These are phyloP conservation scores for Ceratocystis smalleyi DNA, from an alignment of 2,329 filamentous ascomycete species.

Conservation along the genomic window DNA sequence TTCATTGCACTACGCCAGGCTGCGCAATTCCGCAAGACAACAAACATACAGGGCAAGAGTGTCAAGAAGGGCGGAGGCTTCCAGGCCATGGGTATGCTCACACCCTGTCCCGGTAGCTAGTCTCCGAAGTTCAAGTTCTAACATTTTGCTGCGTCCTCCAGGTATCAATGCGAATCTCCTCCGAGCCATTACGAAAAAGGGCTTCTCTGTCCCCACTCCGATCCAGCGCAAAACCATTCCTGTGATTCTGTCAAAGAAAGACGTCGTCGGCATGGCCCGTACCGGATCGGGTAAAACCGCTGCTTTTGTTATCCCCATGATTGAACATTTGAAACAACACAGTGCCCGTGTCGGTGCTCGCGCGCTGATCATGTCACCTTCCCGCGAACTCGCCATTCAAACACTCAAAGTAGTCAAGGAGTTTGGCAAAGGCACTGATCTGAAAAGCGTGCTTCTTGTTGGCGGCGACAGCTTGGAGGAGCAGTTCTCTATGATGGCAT, in stretches of 20 bases:
- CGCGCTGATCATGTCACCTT: slow-evolving; percentile 79
- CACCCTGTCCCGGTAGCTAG: neutral
- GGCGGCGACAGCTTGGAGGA: slow-evolving; percentile 93
- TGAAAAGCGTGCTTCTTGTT: slow-evolving; percentile 79
- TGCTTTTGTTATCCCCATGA: slow-evolving; percentile 96
- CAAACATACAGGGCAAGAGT: slow-evolving; percentile 67
- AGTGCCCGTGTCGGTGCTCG: slow-evolving; percentile 73
- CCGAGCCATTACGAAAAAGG: slow-evolving; percentile 83
- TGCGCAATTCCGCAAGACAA: slow-evolving; percentile 70
- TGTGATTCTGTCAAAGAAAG: slow-evolving; percentile 71
- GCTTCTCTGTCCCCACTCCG: slow-evolving; percentile 88
- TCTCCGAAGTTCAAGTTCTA: neutral
- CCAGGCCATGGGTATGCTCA: slow-evolving; percentile 64
- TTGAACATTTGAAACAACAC: slow-evolving; percentile 79
- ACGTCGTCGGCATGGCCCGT: slow-evolving; percentile 97
- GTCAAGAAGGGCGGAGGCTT: slow-evolving; percentile 95
- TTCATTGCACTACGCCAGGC: slow-evolving; percentile 84
- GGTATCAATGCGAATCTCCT: slow-evolving; percentile 67
- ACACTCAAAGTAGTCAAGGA: slow-evolving; percentile 95
- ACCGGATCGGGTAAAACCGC: slow-evolving; percentile 99
- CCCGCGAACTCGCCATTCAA: slow-evolving; percentile 84
- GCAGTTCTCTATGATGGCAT: slow-evolving; percentile 81
- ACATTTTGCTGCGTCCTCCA: slow-evolving; percentile 21
- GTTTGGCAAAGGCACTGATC: slow-evolving; percentile 73
- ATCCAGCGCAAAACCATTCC: slow-evolving; percentile 97